Base-by-base conservation (phyloP, 192 early-diverging fungal genomes). In the Neocallimastix lanati region DNA sequence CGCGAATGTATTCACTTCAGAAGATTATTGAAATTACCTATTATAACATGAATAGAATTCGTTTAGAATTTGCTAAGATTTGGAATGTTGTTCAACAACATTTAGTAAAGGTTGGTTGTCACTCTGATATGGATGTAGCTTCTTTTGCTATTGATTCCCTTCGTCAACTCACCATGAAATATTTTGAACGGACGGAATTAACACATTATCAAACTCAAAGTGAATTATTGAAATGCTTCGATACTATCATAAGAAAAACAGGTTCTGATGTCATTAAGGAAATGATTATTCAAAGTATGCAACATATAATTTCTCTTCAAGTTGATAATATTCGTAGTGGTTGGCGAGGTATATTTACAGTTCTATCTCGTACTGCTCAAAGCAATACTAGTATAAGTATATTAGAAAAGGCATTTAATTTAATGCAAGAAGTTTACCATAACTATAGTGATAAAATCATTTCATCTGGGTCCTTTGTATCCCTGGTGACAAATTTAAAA, bases 311-410 rank as follows among this genome's bases (percentile, higher is more conserved):
- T 18, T 37, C 80, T 7, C 21, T 78, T n/a, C 36, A 78, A 37
- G 80, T 78, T n/a, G 11, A 78, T 30, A 80, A 80, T 35, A 80
- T 80, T 67, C 80, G 80, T 25, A 78, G 77, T 67, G 80, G 80
- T 29, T 80, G 80, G 80, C 79, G 28, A 13, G 33, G 40, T 29
- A 80, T 80, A n/a, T 80, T 76, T 28, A 58, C 36, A 1, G 80
- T 80, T 67, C 80, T 80, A 14, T 35, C 35, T 9, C 67, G 80
- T 35, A 18, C 78, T 12, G 38, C 33, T 7, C 79, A 80, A 25
- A 29, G 7, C 14, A 67, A 67, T 67, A 67, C 1, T 67, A 67
- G 50, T n/a, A n/a, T 67, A 67, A n/a, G 7, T n/a, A 67, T 67
- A n/a, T 67, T 67, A 67, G 50, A 67, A 67, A 67, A 67, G 1